phyloP scores from a whole-genome alignment of 2,329 filamentous ascomycete species.

The Metarhizium brunneum region DNA sequence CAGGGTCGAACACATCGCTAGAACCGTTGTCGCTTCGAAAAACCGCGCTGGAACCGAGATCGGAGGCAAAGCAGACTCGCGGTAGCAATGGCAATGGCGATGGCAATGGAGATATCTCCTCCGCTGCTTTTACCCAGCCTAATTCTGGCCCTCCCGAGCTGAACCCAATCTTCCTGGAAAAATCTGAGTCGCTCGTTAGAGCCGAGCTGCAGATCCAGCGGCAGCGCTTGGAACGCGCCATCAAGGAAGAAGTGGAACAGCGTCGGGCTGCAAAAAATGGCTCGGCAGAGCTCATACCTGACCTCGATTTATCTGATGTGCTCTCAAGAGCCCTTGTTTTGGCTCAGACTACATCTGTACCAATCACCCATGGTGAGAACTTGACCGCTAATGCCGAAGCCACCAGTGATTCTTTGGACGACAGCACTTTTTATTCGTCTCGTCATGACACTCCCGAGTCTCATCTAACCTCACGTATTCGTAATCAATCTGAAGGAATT shows the following conservation, averaged over 20 bases:
- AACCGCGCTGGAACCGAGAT: constrained; percentile 9
- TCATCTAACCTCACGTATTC: constrained; percentile 37
- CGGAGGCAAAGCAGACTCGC: constrained; percentile 1
- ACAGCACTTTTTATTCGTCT: constrained; percentile 94
- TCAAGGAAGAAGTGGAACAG: constrained; percentile 71
- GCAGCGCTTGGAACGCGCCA: constrained; percentile 65
- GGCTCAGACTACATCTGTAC: constrained; percentile 59
- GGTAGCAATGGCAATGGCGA: neutral
- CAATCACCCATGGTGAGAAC: constrained; percentile 46
- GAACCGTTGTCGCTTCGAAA: constrained; percentile 5
- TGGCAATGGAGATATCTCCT: neutral
- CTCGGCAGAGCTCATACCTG: constrained; percentile 46
- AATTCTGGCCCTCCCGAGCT: constrained; percentile 55
- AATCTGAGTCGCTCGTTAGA: constrained; percentile 74
- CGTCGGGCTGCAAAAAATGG: constrained; percentile 35
- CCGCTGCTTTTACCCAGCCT: constrained; percentile 13
- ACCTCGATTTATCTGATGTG: constrained; percentile 65
- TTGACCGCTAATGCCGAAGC: constrained; percentile 46
- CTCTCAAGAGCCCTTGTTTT: constrained; percentile 60
- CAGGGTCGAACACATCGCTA: constrained; percentile 24
- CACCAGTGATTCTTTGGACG: constrained; percentile 75
- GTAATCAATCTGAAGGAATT: constrained; percentile 30
- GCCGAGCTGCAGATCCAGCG: constrained; percentile 75
- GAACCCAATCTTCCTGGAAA: constrained; percentile 75
- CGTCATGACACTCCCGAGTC: constrained; percentile 69